phyloP scores from a whole-genome alignment of 352 stramenopile species.

The Globisporangium nunn region DNA sequence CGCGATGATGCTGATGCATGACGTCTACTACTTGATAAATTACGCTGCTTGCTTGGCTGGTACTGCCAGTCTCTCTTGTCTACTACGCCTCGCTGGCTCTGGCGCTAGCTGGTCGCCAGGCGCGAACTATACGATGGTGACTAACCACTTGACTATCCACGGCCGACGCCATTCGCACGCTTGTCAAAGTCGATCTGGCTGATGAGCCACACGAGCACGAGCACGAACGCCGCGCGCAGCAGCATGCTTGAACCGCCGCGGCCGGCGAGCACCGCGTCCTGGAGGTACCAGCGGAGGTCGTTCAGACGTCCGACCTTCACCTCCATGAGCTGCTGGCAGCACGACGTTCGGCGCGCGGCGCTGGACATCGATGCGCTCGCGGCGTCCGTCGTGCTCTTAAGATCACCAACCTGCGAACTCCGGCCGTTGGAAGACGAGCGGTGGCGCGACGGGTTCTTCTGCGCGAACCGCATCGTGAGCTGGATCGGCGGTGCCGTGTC shows the following conservation, averaged over 20 bases:
- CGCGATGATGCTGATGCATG: not conserved
- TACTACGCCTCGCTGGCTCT: not conserved
- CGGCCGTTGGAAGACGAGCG: not conserved
- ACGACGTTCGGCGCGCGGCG: not conserved
- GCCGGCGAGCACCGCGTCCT: conserved; percentile 13
- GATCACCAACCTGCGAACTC: not conserved
- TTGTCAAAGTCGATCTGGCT: conserved; percentile 19
- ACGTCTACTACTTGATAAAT: not conserved
- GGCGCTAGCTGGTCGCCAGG: no score
- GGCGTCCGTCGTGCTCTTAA: not conserved
- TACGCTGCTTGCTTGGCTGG: not conserved
- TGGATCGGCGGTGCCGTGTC: conserved; percentile 21
- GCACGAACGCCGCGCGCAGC: conserved; percentile 23
- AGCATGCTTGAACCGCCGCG: conserved; percentile 21
- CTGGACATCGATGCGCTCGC: not conserved
- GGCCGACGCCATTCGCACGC: not conserved
- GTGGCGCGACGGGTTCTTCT: conserved; percentile 7
- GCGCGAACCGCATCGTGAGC: conserved; percentile 18
- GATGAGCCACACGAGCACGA: conserved; percentile 30
- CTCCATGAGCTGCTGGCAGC: not conserved
- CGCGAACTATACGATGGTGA: no score
- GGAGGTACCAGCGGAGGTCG: conserved; percentile 24
- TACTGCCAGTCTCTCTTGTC: not conserved
- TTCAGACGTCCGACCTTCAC: conserved; percentile 1
- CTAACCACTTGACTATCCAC: not conserved